A percentile compares a stretch with the other conserved stretches of the same genome.
Evolutionary conservation across 371 early-diverging fungal species (phyloP).

Genomic region (Circinella umbellata): DNA sequence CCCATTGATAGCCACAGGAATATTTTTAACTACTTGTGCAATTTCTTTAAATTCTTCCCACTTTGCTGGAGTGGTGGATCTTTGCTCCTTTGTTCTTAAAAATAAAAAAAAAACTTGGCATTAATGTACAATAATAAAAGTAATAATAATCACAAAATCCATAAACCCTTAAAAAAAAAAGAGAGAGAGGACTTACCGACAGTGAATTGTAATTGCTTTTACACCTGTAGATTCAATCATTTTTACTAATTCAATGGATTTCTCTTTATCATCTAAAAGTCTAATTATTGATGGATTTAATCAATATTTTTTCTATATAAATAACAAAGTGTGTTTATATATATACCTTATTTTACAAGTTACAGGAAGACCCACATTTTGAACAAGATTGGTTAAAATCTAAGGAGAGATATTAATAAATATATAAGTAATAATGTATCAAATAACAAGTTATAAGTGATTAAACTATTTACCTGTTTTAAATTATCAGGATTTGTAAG

Average conservation of each 20-base stretch:
- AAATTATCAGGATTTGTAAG: slow-evolving; percentile 84
- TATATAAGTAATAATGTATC: too few relatives aligned
- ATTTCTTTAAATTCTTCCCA: slow-evolving; percentile 86
- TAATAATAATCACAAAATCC: neutral
- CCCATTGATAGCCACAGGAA: slow-evolving; percentile 95
- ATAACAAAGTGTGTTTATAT: neutral
- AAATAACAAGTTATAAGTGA: too few relatives aligned
- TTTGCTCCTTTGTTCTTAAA: slow-evolving; percentile 67
- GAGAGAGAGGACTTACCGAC: slow-evolving; percentile 60
- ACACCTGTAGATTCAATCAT: slow-evolving; percentile 89
- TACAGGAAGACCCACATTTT: slow-evolving; percentile 76
- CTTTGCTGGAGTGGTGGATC: slow-evolving; percentile 79
- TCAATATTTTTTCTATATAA: neutral
- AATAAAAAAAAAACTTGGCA: slow-evolving; percentile 3
- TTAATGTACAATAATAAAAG: too few relatives aligned
- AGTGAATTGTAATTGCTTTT: slow-evolving; percentile 89
- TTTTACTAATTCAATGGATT: slow-evolving; percentile 82
- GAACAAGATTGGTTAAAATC: slow-evolving; percentile 82
- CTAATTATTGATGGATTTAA: slow-evolving; percentile 28
- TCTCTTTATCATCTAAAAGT: slow-evolving; percentile 70
- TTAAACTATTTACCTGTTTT: slow-evolving; percentile 38
- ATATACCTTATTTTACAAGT: slow-evolving; percentile 75
- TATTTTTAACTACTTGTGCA: slow-evolving; percentile 59
- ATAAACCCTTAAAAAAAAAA: slow-evolving; percentile 1
- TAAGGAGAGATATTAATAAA: slow-evolving; percentile 1